These are phyloP conservation scores for Ophiostoma tasmaniense DNA, from an alignment of 2,329 filamentous ascomycete genomes.

Conservation along the genomic window DNA sequence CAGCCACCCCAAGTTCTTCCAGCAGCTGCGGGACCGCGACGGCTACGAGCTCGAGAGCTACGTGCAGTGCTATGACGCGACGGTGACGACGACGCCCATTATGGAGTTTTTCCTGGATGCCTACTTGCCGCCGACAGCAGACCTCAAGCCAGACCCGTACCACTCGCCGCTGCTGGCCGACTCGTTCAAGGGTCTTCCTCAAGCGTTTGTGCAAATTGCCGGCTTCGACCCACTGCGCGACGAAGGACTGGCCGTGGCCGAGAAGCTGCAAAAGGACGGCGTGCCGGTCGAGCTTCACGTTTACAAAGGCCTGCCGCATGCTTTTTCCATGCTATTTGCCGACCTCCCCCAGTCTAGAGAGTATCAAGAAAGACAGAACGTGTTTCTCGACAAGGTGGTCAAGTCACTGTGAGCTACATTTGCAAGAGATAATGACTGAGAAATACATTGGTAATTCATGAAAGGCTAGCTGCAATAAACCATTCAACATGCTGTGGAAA, in stretches of 20 bases:
- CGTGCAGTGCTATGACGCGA: slow-evolving; percentile 28
- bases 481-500: not conserved
- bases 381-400: not conserved
- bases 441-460: not conserved
- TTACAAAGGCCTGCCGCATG: slow-evolving; percentile 31
- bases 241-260: slow-evolving; percentile 32
- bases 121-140: slow-evolving; percentile 24
- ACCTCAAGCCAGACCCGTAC: slow-evolving; percentile 24
- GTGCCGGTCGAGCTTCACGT: slow-evolving; percentile 27
- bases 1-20: slow-evolving; percentile 31
- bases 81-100: slow-evolving; percentile 25
- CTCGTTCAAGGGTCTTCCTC: slow-evolving; percentile 26
- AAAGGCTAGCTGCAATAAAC: not conserved
- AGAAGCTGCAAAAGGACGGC: slow-evolving; percentile 28
- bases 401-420: not conserved
- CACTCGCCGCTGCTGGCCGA: slow-evolving; percentile 30
- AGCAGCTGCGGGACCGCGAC: slow-evolving; percentile 20
- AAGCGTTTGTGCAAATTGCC: slow-evolving; percentile 27
- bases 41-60: slow-evolving; percentile 31
- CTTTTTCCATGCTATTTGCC: slow-evolving; percentile 24
- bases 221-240: slow-evolving; percentile 32
- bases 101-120: slow-evolving; percentile 31
- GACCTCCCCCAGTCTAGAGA: not conserved
- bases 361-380: not conserved
- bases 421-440: not conserved